Evolutionary conservation across 148 eudicot genomes (phyloP).

Genomic region (Pouteria glomerata): DNA sequence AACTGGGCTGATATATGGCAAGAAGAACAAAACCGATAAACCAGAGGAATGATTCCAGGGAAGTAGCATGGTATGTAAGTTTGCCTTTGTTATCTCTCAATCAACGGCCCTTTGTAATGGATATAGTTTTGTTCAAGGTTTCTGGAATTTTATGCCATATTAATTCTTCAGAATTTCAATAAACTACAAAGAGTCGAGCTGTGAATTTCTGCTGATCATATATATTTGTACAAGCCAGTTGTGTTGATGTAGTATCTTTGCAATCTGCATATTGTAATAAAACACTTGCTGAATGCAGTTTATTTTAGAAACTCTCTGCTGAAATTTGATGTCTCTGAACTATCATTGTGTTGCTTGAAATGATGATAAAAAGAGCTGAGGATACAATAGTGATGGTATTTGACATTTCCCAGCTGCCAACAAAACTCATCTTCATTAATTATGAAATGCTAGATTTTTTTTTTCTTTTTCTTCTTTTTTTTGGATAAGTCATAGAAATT

Average conservation of each 20-base stretch:
- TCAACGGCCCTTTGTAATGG: not conserved
- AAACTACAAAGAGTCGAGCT: not conserved
- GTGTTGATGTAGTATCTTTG: not conserved
- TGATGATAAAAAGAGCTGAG: not conserved
- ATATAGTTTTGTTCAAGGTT: not conserved
- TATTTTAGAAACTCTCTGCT: not conserved
- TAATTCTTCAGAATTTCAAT: not conserved
- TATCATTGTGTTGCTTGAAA: not conserved
- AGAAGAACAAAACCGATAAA: conserved; percentile 35
- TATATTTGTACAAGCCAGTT: not conserved
- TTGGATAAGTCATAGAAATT: too few species aligned
- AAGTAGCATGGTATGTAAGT: conserved; percentile 8
- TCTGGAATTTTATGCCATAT: not conserved
- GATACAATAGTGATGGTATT: not conserved
- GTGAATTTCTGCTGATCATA: not conserved
- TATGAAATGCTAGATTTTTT: not conserved
- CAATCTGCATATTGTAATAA: not conserved
- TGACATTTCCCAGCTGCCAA: not conserved
- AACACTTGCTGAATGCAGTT: conserved; percentile 3
- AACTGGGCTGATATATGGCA: conserved; percentile 56
- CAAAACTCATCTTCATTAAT: not conserved
- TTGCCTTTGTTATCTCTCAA: not conserved
- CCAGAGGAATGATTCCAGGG: conserved; percentile 10
- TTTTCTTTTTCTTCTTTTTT: too few species aligned
- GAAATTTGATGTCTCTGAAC: not conserved